These are phyloP conservation scores for Exophiala phaeomuriformis DNA, from an alignment of 2,329 filamentous ascomycete species.

Conservation along the genomic window DNA sequence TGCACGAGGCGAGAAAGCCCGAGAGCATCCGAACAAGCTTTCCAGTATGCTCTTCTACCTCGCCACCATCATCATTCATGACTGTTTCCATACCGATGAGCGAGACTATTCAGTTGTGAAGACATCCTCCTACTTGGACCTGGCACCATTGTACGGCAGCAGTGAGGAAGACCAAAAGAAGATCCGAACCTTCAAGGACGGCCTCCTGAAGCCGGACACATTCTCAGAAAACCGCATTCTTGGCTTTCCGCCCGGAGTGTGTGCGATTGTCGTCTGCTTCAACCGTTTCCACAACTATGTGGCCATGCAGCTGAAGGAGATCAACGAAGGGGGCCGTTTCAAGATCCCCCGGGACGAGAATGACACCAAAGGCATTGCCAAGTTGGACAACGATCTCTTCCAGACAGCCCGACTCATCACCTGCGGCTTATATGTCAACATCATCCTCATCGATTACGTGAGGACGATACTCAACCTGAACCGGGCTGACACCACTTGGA, in stretches of 20 bases:
- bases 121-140: constrained; percentile 64
- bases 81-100: constrained; percentile 56
- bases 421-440: constrained; percentile 29
- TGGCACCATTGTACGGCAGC: constrained; percentile 62
- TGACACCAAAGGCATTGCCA: constrained; percentile 35
- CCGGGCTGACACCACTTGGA: constrained; percentile 26
- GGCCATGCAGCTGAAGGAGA: constrained; percentile 51
- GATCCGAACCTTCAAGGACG: constrained; percentile 54
- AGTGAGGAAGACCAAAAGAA: constrained; percentile 51
- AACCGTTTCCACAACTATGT: constrained; percentile 60
- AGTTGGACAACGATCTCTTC: constrained; percentile 49
- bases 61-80: constrained; percentile 56
- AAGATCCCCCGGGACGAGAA: constrained; percentile 19
- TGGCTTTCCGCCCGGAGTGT: constrained; percentile 57
- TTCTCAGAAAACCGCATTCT: constrained; percentile 58
- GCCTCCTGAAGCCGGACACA: constrained; percentile 58
- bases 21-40: constrained; percentile 57
- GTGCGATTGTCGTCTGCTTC: constrained; percentile 57
- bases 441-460: constrained; percentile 29
- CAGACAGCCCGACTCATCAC: constrained; percentile 46
- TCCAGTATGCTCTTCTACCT: constrained; percentile 66
- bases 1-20: constrained; percentile 44
- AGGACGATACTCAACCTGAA: constrained; percentile 29
- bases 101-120: constrained; percentile 54
- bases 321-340: constrained; percentile 57